These are phyloP conservation scores for Rhizophlyctis rosea DNA, from an alignment of 192 early-diverging fungal species.

Conservation along the genomic window DNA sequence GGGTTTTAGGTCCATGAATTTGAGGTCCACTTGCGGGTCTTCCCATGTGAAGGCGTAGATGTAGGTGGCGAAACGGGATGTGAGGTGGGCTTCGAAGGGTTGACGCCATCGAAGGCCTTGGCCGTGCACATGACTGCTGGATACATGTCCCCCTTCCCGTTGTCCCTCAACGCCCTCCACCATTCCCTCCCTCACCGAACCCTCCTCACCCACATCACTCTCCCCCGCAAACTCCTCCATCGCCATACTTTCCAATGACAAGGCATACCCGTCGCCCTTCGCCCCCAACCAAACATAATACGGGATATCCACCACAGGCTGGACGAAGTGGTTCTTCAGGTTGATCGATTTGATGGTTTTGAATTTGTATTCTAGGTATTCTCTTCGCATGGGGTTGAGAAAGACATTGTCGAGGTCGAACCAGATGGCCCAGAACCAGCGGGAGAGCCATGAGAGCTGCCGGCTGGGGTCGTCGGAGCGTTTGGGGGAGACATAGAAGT, in stretches of 20 bases:
- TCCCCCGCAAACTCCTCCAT: too few species aligned
- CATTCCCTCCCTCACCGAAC: too few species aligned
- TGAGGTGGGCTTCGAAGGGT: conserved; percentile 40
- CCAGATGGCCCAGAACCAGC: conserved; percentile 86
- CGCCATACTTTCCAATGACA: too few species aligned
- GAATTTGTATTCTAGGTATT: conserved; percentile 82
- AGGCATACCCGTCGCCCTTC: conserved; percentile 39
- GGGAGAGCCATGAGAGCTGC: conserved; percentile 71
- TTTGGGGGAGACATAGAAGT: conserved; percentile 74
- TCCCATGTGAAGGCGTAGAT: conserved; percentile 89
- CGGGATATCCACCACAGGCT: conserved; percentile 74
- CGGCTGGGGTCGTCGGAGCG: conserved; percentile 55
- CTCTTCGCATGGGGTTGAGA: conserved; percentile 70
- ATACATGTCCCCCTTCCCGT: too few species aligned
- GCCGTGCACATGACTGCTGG: conserved; percentile 44
- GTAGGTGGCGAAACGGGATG: conserved; percentile 73
- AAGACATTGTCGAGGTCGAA: conserved; percentile 83
- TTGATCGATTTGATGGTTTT: conserved; percentile 71
- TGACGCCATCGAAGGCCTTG: conserved; percentile 47
- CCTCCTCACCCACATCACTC: too few species aligned
- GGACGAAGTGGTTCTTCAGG: conserved; percentile 69
- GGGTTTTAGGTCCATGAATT: conserved; percentile 61
- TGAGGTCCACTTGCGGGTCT: conserved; percentile 72
- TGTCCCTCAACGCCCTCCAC: too few species aligned
- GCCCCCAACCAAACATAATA: conserved; percentile 84